Percentiles rank a stretch among this genome's conserved stretches.
Conservation (phyloP, 202 grass and related monocot species). For the Musa balbisiana region DNA sequence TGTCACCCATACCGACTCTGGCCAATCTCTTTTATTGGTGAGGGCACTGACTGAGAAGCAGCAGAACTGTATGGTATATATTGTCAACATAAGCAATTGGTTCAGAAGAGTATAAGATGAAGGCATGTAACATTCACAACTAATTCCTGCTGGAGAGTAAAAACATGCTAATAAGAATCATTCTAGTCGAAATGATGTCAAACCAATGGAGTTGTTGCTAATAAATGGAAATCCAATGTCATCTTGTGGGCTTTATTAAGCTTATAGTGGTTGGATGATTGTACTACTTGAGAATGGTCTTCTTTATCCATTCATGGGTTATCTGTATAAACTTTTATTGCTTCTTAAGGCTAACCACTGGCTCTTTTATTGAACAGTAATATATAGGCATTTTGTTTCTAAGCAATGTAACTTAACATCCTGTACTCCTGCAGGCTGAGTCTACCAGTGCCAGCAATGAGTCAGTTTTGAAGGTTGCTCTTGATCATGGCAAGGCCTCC, state of each 20-base stretch:
- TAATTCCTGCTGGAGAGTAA: not conserved
- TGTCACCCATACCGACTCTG: too few relatives aligned
- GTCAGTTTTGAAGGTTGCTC: conserved; percentile 87
- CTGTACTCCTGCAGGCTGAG: conserved; percentile 49
- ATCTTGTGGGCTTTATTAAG: too few relatives aligned
- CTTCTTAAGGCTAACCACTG: not conserved
- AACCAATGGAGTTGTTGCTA: not conserved
- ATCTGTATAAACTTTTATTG: too few relatives aligned
- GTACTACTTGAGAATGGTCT: too few relatives aligned
- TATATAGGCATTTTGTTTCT: too few relatives aligned
- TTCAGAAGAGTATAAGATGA: not conserved
- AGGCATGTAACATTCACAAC: not conserved
- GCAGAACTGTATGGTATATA: not conserved
- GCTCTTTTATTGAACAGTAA: not conserved
- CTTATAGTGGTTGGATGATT: too few relatives aligned
- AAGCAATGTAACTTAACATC: too few relatives aligned
- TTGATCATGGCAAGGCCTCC: conserved; percentile 82
- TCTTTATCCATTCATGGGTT: too few relatives aligned
- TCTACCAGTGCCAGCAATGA: conserved; percentile 75
- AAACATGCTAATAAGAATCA: not conserved
- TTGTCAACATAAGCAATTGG: not conserved
- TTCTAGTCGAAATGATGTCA: not conserved
- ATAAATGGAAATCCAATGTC: too few relatives aligned
- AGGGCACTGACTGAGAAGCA: not conserved
- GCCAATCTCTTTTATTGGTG: not conserved